Conservation (phyloP, 768 basidiomycete species). For the Boletales sp. region DNA sequence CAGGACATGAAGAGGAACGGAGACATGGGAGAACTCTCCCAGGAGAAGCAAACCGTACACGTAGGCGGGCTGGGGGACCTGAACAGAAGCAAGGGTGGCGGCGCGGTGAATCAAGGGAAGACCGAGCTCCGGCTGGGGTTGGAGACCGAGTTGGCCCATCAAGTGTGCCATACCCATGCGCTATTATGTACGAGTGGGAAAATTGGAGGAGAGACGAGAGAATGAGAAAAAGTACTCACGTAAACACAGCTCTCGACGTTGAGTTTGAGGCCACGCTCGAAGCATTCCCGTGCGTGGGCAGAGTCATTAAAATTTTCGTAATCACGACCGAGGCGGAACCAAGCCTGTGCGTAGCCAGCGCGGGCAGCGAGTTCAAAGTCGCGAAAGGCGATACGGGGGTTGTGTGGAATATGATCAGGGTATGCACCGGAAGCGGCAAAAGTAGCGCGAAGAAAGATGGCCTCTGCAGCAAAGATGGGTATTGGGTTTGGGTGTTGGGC, state of each 20-base stretch:
- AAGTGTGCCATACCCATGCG: constrained; percentile 92
- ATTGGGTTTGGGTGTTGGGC: constrained; percentile 33
- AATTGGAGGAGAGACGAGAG: not conserved
- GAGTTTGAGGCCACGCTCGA: constrained; percentile 73
- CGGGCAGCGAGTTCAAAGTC: constrained; percentile 86
- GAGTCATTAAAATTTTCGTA: constrained; percentile 86
- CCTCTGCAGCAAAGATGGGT: constrained; percentile 56
- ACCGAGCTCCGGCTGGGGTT: constrained; percentile 50
- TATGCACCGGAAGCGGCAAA: constrained; percentile 71
- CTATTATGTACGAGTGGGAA: constrained; percentile 34
- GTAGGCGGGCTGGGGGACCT: constrained; percentile 86
- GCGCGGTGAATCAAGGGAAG: constrained; percentile 74
- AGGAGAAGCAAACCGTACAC: constrained; percentile 86
- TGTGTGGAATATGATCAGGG: constrained; percentile 59
- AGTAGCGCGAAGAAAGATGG: constrained; percentile 71
- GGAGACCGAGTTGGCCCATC: constrained; percentile 77
- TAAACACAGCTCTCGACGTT: constrained; percentile 81
- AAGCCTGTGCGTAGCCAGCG: constrained; percentile 72
- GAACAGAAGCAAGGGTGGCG: constrained; percentile 66
- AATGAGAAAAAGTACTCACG: constrained; percentile 38
- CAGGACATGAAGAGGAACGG: constrained; percentile 50
- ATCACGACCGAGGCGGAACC: constrained; percentile 89
- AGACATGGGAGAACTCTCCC: constrained; percentile 71
- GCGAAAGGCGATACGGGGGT: constrained; percentile 78
- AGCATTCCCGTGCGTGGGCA: constrained; percentile 75